A percentile compares a stretch with the other conserved stretches of the same genome.
Evolutionary conservation across 805 yeast species (phyloP).

Genomic region (Hanseniaspora nectarophila): DNA sequence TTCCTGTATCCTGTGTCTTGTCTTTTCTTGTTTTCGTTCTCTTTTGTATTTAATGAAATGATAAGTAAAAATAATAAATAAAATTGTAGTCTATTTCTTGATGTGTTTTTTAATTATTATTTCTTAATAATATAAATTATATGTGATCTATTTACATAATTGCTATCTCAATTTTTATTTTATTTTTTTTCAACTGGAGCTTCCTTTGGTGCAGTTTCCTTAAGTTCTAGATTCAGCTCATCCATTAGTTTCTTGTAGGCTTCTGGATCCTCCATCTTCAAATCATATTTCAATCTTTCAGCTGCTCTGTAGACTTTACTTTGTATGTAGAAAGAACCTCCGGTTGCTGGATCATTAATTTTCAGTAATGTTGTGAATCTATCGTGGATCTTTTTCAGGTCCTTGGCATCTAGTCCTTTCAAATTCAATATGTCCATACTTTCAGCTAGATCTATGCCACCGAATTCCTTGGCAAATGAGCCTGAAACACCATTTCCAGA

Average conservation of each 20-base stretch:
- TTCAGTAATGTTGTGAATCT: conserved; percentile 76
- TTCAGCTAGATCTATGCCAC: conserved; percentile 79
- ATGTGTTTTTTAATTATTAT: neutral
- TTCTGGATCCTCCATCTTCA: conserved; percentile 11
- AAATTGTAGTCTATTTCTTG: too few species aligned
- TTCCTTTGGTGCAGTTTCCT: conserved; percentile 2
- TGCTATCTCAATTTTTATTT: too few species aligned
- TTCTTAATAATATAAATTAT: neutral
- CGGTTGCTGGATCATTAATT: conserved; percentile 83
- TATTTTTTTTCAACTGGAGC: neutral
- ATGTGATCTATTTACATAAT: neutral
- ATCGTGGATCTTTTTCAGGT: conserved; percentile 47
- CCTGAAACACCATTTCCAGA: conserved; percentile 31
- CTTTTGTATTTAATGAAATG: neutral
- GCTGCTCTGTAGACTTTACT: conserved; percentile 88
- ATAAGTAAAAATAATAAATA: too few species aligned
- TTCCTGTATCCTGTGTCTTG: neutral
- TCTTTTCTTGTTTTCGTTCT: neutral
- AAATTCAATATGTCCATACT: conserved; percentile 83
- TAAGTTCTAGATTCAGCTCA: neutral
- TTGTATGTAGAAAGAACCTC: conserved; percentile 90
- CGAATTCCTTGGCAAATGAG: conserved; percentile 34
- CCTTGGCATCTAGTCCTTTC: conserved; percentile 44
- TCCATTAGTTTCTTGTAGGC: conserved; percentile 37
- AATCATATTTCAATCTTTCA: conserved; percentile 60